Evolutionary conservation across 257 asterid species (phyloP).

Genomic region (Jaltomata sinuosa): DNA sequence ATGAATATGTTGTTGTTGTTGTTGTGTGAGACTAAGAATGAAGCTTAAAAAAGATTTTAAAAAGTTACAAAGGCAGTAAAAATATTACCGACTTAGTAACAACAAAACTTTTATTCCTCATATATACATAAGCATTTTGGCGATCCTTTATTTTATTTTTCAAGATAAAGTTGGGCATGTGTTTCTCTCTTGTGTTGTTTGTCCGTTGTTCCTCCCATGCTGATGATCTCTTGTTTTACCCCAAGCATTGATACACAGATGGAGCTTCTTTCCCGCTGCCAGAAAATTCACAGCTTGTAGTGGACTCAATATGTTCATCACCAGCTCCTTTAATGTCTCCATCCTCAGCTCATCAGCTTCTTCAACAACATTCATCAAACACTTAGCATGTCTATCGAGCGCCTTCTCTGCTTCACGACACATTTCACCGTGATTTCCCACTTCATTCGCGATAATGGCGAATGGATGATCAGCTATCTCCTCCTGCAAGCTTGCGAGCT

Average conservation of each 20-base stretch:
- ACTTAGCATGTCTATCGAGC: slow-evolving; percentile 9
- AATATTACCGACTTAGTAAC: neutral
- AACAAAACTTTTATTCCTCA: neutral
- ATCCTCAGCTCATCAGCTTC: slow-evolving; percentile 30
- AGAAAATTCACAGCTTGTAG: slow-evolving; percentile 27
- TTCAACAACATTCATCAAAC: slow-evolving; percentile 7
- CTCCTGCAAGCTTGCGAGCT: slow-evolving; percentile 30
- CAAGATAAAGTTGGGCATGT: neutral
- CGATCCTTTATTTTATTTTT: neutral
- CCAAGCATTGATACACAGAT: slow-evolving; percentile 37
- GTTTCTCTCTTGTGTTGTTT: neutral
- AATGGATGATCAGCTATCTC: slow-evolving; percentile 26
- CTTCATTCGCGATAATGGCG: slow-evolving; percentile 8
- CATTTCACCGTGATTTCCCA: slow-evolving; percentile 8
- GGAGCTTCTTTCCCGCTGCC: slow-evolving; percentile 30
- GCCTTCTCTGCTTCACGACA: slow-evolving; percentile 10
- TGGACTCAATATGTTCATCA: slow-evolving; percentile 27
- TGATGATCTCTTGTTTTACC: slow-evolving; percentile 16
- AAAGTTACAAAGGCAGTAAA: neutral
- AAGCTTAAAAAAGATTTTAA: too few relatives aligned
- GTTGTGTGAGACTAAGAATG: too few relatives aligned
- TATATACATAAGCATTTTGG: neutral
- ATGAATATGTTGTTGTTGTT: too few relatives aligned
- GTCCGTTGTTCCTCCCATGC: neutral
- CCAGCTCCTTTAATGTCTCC: slow-evolving; percentile 22